Evolutionary conservation across 768 basidiomycete species (phyloP).

Genomic region (Suillus decipiens): DNA sequence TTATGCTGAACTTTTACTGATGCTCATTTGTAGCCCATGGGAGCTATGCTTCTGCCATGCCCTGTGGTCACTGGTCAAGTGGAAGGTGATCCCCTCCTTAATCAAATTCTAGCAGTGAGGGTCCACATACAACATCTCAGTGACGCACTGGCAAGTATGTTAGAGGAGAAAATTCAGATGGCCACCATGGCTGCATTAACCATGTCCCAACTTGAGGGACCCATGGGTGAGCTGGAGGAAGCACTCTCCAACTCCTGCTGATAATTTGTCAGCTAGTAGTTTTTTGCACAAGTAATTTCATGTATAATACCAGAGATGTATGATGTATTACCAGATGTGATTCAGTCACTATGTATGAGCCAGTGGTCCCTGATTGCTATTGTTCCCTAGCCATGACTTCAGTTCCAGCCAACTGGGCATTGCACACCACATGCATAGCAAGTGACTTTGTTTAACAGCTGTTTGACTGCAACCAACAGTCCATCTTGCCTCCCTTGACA

Average conservation of each 20-base stretch:
- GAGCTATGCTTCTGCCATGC: not conserved
- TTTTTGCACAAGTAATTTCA: rapidly evolving
- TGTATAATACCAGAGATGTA: not conserved
- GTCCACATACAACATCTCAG: not conserved
- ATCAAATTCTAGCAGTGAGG: not conserved
- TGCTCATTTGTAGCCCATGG: not conserved
- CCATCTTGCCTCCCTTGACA: too few species aligned
- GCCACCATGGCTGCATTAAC: not conserved
- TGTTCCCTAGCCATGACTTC: too few species aligned
- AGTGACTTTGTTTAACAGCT: too few species aligned
- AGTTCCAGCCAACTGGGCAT: too few species aligned
- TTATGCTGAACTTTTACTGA: not conserved
- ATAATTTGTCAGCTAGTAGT: not conserved
- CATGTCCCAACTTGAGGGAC: not conserved
- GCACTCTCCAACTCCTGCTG: not conserved
- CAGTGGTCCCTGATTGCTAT: too few species aligned
- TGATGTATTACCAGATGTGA: too few species aligned
- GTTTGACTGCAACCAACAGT: too few species aligned
- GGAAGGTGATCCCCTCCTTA: not conserved
- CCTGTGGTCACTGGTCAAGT: not conserved
- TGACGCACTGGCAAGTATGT: rapidly evolving
- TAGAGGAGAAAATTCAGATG: not conserved
- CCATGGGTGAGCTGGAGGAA: not conserved
- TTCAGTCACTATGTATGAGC: too few species aligned
- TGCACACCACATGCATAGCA: too few species aligned